Evolutionary conservation across 306 rosid genomes (phyloP).

Genomic region (Gastrolobium villosum): DNA sequence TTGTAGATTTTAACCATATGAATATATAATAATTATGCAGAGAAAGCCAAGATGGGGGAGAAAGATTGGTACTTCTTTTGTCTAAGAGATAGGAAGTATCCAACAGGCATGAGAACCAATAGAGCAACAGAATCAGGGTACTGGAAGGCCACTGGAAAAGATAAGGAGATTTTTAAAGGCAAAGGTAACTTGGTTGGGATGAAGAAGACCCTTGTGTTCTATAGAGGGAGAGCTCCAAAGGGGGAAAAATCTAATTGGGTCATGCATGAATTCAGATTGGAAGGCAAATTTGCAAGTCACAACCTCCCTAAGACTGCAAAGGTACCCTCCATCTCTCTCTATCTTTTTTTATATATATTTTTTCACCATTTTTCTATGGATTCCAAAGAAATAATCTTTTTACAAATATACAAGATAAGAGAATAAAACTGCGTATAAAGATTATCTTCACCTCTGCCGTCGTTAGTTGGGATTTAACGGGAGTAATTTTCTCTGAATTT

Average conservation of each 20-base stretch:
- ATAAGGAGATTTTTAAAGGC: constrained; percentile 76
- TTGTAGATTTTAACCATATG: neutral
- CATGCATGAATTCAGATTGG: constrained; percentile 90
- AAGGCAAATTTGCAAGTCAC: constrained; percentile 58
- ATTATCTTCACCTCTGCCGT: too few relatives aligned
- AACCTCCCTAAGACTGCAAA: constrained; percentile 63
- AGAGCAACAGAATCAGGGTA: constrained; percentile 88
- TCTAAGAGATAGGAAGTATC: constrained; percentile 86
- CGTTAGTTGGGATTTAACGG: too few relatives aligned
- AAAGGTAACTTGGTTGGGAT: constrained; percentile 72
- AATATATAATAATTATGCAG: constrained; percentile 48
- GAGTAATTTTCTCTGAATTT: too few relatives aligned
- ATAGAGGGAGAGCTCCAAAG: constrained; percentile 89
- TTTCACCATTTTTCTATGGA: neutral
- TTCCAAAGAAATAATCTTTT: neutral
- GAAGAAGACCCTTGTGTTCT: constrained; percentile 96
- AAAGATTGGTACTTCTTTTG: constrained; percentile 91
- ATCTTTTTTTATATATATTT: neutral
- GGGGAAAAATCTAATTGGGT: constrained; percentile 94
- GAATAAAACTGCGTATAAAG: too few relatives aligned
- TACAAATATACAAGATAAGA: too few relatives aligned
- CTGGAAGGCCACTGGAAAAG: constrained; percentile 98
- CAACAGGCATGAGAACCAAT: constrained; percentile 88
- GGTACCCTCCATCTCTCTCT: constrained; percentile 44
- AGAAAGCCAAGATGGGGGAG: constrained; percentile 94